Percentiles rank a stretch among this genome's conserved stretches.
Evolutionary conservation across 257 asterid species (phyloP).

Genomic region (Echites panduratus): DNA sequence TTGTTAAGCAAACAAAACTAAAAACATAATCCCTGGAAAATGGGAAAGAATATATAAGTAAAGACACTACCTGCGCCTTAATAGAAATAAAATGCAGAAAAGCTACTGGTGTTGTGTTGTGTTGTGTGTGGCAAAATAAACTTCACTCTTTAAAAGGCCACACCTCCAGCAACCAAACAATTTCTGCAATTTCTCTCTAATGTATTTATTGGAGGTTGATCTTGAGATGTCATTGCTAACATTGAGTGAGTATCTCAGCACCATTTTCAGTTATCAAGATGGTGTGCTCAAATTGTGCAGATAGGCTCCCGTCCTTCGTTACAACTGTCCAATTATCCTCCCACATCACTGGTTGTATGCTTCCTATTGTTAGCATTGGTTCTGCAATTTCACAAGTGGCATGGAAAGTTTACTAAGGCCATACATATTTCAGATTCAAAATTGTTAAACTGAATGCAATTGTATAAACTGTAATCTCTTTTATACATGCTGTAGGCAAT

Average conservation of each 20-base stretch:
- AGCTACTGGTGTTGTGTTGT: background rate
- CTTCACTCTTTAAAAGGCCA: background rate
- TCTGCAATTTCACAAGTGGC: conserved; percentile 39
- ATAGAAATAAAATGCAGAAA: too few species aligned
- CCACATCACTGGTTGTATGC: conserved; percentile 80
- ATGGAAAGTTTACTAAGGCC: background rate
- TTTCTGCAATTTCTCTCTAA: background rate
- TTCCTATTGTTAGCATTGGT: conserved; percentile 90
- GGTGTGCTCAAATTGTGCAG: conserved; percentile 98
- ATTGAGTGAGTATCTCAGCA: conserved; percentile 75
- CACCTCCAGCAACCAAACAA: background rate
- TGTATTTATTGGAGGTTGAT: background rate
- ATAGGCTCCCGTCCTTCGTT: conserved; percentile 88
- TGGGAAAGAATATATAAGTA: too few species aligned
- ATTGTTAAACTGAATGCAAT: background rate
- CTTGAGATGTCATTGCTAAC: conserved; percentile 22
- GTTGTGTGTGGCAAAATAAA: background rate
- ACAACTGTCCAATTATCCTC: conserved; percentile 90
- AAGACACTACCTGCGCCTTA: too few species aligned
- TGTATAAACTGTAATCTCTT: background rate
- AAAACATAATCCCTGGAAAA: too few species aligned
- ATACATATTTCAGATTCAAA: background rate
- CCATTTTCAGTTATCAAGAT: conserved; percentile 72
- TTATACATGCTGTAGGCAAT: background rate
- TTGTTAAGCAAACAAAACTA: too few species aligned